These are phyloP conservation scores for Podaxis carcinomalis DNA, from an alignment of 768 basidiomycete genomes.

Conservation along the genomic window DNA sequence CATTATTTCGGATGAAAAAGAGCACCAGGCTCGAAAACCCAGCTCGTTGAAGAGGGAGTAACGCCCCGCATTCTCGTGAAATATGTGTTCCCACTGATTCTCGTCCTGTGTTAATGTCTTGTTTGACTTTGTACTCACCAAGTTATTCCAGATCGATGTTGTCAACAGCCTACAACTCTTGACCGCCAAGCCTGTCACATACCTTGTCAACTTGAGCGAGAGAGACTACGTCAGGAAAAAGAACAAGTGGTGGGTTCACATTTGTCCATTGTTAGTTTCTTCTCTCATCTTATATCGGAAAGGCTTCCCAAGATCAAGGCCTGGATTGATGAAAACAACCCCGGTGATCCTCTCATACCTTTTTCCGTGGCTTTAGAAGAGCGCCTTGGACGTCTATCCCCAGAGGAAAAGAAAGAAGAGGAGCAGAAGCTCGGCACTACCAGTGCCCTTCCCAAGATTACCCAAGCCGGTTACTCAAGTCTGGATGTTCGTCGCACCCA, in stretches of 20 bases:
- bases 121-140: constrained; percentile 1
- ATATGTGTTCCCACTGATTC: constrained; percentile 44
- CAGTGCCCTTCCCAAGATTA: constrained; percentile 87
- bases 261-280: background rate
- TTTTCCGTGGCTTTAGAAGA: constrained; percentile 97
- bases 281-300: background rate
- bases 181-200: constrained; percentile 96
- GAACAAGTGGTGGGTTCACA: constrained; percentile 81
- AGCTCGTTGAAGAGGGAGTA: constrained; percentile 96
- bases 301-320: constrained; percentile 96
- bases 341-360: constrained; percentile 93
- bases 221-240: constrained; percentile 94
- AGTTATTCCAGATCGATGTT: constrained; percentile 66
- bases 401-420: constrained; percentile 75
- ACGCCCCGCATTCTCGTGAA: constrained; percentile 78
- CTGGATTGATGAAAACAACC: constrained; percentile 97
- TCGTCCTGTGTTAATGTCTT: background rate
- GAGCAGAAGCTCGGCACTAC: constrained; percentile 71
- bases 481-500: constrained; percentile 57
- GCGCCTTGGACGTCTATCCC: constrained; percentile 59
- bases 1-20: constrained; percentile 58
- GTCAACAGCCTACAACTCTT: constrained; percentile 87
- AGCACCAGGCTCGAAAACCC: constrained; percentile 48
- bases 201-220: constrained; percentile 96
- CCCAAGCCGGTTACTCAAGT: constrained; percentile 85